phyloP scores from a whole-genome alignment of 225 moss, liverwort and hornwort species.

The Pseudoscleropodium purum region DNA sequence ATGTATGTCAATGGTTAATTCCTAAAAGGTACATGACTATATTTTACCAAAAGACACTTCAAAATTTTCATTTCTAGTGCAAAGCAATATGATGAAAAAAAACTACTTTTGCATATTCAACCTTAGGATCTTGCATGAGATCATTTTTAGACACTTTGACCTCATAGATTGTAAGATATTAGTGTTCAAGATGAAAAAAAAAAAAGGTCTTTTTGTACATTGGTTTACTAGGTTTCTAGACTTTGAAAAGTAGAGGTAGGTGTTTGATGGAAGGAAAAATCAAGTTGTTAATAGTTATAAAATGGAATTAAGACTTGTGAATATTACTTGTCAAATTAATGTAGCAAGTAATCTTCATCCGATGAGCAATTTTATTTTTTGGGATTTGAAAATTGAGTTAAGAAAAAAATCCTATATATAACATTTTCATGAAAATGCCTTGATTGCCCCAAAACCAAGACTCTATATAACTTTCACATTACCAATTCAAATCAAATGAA shows the following conservation, averaged over 20 bases:
- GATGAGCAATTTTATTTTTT: too few relatives aligned
- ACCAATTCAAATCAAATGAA: neutral
- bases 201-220: neutral
- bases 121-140: too few relatives aligned
- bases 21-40: neutral
- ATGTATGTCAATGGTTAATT: neutral
- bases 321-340: neutral
- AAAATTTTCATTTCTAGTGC: neutral
- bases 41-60: neutral
- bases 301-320: neutral
- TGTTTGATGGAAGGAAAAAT: neutral
- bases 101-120: neutral
- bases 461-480: neutral
- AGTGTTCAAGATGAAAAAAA: neutral
- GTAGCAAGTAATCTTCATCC: neutral
- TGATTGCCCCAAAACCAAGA: neutral
- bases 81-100: neutral
- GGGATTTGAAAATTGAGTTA: too few relatives aligned
- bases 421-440: neutral
- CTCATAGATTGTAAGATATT: neutral
- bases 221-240: neutral
- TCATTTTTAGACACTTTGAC: neutral
- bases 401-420: neutral
- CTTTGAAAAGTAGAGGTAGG: neutral
- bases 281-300: neutral